A percentile compares a stretch with the other conserved stretches of the same genome.
These are phyloP conservation scores for Zoysia matrella DNA, from an alignment of 202 grass and related monocot genomes.

Conservation along the genomic window DNA sequence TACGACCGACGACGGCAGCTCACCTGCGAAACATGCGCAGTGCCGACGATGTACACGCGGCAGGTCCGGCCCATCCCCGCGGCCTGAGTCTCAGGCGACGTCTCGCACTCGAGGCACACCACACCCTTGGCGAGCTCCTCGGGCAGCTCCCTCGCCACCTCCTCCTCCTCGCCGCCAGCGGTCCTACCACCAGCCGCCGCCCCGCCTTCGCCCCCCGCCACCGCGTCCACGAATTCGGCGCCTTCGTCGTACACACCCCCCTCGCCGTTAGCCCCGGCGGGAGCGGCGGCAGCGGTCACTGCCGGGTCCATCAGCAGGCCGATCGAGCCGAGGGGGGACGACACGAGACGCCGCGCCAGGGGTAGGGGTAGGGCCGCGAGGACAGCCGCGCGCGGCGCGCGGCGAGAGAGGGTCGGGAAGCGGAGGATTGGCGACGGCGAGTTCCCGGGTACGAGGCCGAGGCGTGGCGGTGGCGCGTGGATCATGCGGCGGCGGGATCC, in stretches of 20 bases:
- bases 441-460: not conserved
- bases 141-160: conserved; percentile 45
- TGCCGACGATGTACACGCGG: conserved; percentile 86
- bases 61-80: conserved; percentile 50
- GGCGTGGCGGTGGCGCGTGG: conserved; percentile 4
- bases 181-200: not conserved
- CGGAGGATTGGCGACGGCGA: conserved; percentile 37
- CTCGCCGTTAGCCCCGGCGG: conserved; percentile 24
- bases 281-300: not conserved
- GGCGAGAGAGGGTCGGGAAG: not conserved
- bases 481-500: conserved; percentile 39
- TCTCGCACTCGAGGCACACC: conserved; percentile 73
- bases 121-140: conserved; percentile 75
- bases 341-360: not conserved
- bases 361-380: conserved; percentile 2
- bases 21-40: conserved; percentile 94
- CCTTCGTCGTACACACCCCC: conserved; percentile 27
- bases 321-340: not conserved
- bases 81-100: conserved; percentile 55
- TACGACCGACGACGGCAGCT: not conserved
- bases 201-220: not conserved
- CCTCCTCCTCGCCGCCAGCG: not conserved
- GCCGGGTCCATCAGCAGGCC: conserved; percentile 54
- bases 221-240: conserved; percentile 36
- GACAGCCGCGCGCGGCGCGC: not conserved